Evolutionary conservation across 257 asterid species (phyloP).

Genomic region (Nicotiana undulata): DNA sequence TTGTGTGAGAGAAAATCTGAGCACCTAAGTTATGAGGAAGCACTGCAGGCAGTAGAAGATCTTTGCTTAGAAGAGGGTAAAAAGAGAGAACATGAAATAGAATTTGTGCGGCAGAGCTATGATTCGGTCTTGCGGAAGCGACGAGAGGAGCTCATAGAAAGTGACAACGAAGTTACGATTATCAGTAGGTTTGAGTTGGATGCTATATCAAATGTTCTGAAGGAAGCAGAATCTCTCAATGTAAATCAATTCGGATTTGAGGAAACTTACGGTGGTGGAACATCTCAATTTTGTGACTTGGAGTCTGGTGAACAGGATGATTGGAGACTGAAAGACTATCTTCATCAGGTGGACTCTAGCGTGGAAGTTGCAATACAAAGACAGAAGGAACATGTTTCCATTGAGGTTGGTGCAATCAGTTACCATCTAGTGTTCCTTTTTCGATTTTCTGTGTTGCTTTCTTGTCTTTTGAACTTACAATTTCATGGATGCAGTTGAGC

Average conservation of each 20-base stretch:
- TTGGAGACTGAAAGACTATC: slow-evolving; percentile 71
- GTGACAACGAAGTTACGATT: slow-evolving; percentile 36
- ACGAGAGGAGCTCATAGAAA: slow-evolving; percentile 58
- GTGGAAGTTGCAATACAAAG: slow-evolving; percentile 82
- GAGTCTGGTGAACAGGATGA: slow-evolving; percentile 84
- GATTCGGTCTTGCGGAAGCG: slow-evolving; percentile 63
- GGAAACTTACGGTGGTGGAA: slow-evolving; percentile 55
- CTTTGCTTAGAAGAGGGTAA: slow-evolving; percentile 86
- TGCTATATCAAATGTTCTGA: slow-evolving; percentile 77
- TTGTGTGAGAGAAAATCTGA: slow-evolving; percentile 83
- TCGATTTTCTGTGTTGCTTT: background rate
- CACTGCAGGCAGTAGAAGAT: slow-evolving; percentile 79
- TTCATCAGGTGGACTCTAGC: slow-evolving; percentile 82
- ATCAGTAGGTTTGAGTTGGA: slow-evolving; percentile 69
- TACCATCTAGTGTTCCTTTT: background rate
- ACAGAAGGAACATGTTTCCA: slow-evolving; percentile 81
- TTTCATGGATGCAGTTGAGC: slow-evolving; percentile 64
- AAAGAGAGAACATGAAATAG: slow-evolving; percentile 59
- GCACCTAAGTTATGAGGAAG: slow-evolving; percentile 76
- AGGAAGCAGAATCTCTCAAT: slow-evolving; percentile 79
- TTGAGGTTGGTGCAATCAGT: slow-evolving; percentile 53
- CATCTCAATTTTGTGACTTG: slow-evolving; percentile 61
- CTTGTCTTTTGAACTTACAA: slow-evolving; percentile 23
- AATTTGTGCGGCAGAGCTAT: slow-evolving; percentile 49
- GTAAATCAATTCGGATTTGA: slow-evolving; percentile 77